These are phyloP conservation scores for Globisporangium lucens DNA, from an alignment of 352 stramenopile species.

Conservation along the genomic window DNA sequence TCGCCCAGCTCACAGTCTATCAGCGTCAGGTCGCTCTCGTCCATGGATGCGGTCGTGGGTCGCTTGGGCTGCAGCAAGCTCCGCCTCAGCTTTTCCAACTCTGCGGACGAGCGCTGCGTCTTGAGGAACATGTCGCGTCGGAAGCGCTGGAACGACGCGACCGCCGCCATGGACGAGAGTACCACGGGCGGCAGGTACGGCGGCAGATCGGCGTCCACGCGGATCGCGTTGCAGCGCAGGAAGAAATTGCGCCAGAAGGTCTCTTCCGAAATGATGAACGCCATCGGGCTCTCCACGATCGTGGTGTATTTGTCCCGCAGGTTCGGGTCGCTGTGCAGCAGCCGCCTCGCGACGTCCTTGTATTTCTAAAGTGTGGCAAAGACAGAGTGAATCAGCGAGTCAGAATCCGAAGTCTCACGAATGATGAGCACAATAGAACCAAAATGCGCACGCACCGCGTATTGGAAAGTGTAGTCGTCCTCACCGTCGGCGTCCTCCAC, in stretches of 20 bases:
- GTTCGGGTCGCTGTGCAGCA: slow-evolving; percentile 56
- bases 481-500: slow-evolving; percentile 53
- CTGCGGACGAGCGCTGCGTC: slow-evolving; percentile 36
- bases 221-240: slow-evolving; percentile 57
- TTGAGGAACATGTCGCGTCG: slow-evolving; percentile 46
- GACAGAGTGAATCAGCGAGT: background rate
- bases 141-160: slow-evolving; percentile 51
- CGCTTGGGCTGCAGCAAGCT: slow-evolving; percentile 26
- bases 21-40: slow-evolving; percentile 25
- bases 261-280: slow-evolving; percentile 44
- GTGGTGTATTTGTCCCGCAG: slow-evolving; percentile 55
- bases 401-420: background rate
- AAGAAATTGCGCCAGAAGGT: slow-evolving; percentile 76
- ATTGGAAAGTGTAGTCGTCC: slow-evolving; percentile 64
- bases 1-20: slow-evolving; percentile 38
- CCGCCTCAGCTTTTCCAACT: slow-evolving; percentile 31
- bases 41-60: slow-evolving; percentile 16
- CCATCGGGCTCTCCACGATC: slow-evolving; percentile 34
- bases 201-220: slow-evolving; percentile 30
- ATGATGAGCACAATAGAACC: background rate
- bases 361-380: slow-evolving; percentile 22
- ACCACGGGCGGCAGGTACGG: slow-evolving; percentile 52
- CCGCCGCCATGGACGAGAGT: slow-evolving; percentile 23
- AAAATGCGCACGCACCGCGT: slow-evolving; percentile 19
- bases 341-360: slow-evolving; percentile 38